Base-by-base conservation (phyloP, 1,284 basidiomycete genomes). In the Ganoderma boninense region DNA sequence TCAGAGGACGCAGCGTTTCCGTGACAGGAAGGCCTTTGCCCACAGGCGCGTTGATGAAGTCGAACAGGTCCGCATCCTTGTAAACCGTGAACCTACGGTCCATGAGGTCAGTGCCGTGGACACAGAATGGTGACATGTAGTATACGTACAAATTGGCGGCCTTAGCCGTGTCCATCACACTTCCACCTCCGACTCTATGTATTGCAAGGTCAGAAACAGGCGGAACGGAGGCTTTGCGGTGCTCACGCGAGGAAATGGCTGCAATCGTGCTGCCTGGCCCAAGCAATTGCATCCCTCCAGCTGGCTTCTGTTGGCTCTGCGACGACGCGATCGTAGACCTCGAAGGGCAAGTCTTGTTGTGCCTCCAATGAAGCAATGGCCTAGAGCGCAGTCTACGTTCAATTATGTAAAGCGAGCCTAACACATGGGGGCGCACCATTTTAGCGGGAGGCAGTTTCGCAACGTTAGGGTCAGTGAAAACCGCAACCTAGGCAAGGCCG, bases 41-140 rank as follows among this genome's bases (percentile, higher is more conserved):
- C 71, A 99, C 88, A 0, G 97, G 97, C 10, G 97, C 97, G 80
- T 99, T 99, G 82, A 98, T 95, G 79, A 98, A 99, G 79, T 99
- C 97, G 83, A 95, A 92, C 40, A 99, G 85, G 79, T 98, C 95
- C 0, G 95, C 89, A 70, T 98, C 95, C 73, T 94, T 94, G 85
- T 98, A 98, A 44, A 94, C 93, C 0, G 92, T 87, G 79, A 95
- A 95, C 69, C 93, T 94, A 72, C 1, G 62, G n/a, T 26, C 5
- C 44, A 42, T 26, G 57, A 64, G 68, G 32, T 73, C n/a, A 13
- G 14, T 43, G 7, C 1, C 29, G 23, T 60, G 6, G n/a, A 20
- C 2, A 40, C 7, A 2, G 16, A 23, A 4, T 23, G 2, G 16
- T 0, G 2, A 29, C 23, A 73, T 71, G 29, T 14, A 29, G 26